phyloP scores from a whole-genome alignment of 257 asterid species.

The Gentiana dahurica region DNA sequence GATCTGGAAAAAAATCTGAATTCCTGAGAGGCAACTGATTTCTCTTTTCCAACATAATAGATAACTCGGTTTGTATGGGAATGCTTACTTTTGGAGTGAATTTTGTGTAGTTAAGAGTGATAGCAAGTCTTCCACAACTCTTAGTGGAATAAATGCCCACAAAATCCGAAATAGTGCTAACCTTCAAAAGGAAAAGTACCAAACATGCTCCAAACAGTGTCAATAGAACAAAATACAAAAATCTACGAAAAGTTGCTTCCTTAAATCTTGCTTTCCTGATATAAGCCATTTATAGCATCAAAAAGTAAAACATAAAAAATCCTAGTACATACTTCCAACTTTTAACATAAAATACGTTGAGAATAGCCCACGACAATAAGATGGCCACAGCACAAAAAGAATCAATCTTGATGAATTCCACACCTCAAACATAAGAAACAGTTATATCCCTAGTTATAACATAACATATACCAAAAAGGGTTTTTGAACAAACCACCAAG shows the following conservation, averaged over 20 bases:
- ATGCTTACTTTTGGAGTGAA: too few species aligned
- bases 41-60: too few species aligned
- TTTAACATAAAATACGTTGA: background rate
- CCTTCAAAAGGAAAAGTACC: too few species aligned
- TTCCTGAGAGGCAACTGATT: too few species aligned
- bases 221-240: too few species aligned
- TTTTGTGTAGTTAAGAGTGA: too few species aligned
- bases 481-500: background rate
- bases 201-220: too few species aligned
- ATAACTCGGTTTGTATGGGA: too few species aligned
- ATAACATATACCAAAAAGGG: background rate
- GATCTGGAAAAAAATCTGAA: too few species aligned
- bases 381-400: background rate
- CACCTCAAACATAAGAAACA: background rate
- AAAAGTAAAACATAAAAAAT: background rate
- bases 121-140: too few species aligned
- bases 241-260: slow-evolving; percentile 43
- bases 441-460: background rate
- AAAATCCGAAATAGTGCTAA: too few species aligned
- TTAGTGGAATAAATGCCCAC: too few species aligned
- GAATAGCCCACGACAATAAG: background rate
- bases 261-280: slow-evolving; percentile 41
- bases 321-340: background rate
- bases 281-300: slow-evolving; percentile 18
- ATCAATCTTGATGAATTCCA: slow-evolving; percentile 5